phyloP scores from a whole-genome alignment of 2,329 filamentous ascomycete genomes.

The Thyridium curvatum region DNA sequence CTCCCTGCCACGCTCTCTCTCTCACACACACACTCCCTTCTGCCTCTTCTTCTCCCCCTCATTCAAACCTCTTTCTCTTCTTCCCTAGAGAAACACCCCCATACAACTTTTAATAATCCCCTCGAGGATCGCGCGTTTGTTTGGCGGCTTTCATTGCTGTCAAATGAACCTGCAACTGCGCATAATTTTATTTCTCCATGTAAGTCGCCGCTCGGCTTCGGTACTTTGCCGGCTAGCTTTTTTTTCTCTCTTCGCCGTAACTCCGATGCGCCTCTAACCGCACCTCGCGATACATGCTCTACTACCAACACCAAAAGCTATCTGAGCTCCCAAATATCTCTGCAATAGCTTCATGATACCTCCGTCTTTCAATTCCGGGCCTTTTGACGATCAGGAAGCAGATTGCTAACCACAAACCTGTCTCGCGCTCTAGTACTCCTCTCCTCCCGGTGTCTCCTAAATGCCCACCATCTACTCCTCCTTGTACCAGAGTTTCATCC shows the following conservation, averaged over 20 bases:
- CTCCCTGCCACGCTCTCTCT: no score
- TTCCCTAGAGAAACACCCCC: constrained; percentile 9
- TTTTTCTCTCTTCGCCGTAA: constrained; percentile 4
- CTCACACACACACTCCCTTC: constrained; percentile 1
- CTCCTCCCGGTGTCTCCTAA: constrained; percentile 70
- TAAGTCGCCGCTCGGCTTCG: constrained; percentile 38
- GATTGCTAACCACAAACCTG: constrained; percentile 10
- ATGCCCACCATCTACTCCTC: constrained; percentile 73
- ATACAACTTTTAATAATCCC: constrained; percentile 6
- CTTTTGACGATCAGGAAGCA: no score
- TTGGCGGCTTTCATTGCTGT: constrained; percentile 78
- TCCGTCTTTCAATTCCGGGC: constrained; percentile 1
- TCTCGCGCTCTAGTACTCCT: constrained; percentile 36
- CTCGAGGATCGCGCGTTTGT: constrained; percentile 66
- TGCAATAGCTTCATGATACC: background rate
- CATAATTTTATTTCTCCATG: constrained; percentile 54
- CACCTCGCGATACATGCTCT: background rate
- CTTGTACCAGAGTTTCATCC: constrained; percentile 77
- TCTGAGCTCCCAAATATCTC: constrained; percentile 1
- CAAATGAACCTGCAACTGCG: constrained; percentile 96
- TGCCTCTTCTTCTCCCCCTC: constrained; percentile 4
- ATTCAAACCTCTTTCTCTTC: constrained; percentile 2
- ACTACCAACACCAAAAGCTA: background rate
- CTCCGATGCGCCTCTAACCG: background rate
- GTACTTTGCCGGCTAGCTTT: background rate